Base-by-base conservation (phyloP, 2,329 filamentous ascomycete species). In the Zelopaecilomyces penicillatus region DNA sequence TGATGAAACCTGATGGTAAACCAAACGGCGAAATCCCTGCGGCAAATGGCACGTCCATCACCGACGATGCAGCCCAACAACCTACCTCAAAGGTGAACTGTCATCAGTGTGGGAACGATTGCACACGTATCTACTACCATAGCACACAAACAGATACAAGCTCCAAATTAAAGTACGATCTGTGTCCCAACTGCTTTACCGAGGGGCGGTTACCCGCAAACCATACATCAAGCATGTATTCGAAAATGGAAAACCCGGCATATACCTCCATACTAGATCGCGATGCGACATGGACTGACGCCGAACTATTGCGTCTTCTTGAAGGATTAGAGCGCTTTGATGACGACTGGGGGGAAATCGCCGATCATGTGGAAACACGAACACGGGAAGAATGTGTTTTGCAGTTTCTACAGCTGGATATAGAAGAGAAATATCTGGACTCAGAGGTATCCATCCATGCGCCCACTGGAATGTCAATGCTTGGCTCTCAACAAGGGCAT, bases 341-440 rank as follows among this genome's bases (percentile, higher is more conserved):
- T 52, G 91, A 97, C 49, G 88, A 97, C 66, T 98, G 93, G 93
- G 84, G 86, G 46, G 81, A 87, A 57, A 90, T 98, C 53, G 83
- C 94, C 1, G 88, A 91, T 51, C 87, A 96, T 58, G 93, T 98
- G 37, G 86, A 86, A 40, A 94, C 88, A 3, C 83, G 91, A 48
- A 95, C 89, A 2, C 78, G 88, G 43, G 94, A 98, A 64, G 91
- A 98, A 68, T 98, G 93, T 63, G 91, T 97, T 11, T 76, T 97
- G 56, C 93, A 96, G 62, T 98, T 98, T 70, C 66, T 98, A 52
- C 89, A 96, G 60, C 74, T 98, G 32, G 91, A 96, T 54, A 98
- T 98, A 50, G 93, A 97, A 64, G 91, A 96, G 69, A 94, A 95
- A 63, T 98, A 96, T 59, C 73, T 96, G 7, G 90, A 97, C 57